Evolutionary conservation across 208 protist species (phyloP).

Genomic region (Leishmania mexicana): DNA sequence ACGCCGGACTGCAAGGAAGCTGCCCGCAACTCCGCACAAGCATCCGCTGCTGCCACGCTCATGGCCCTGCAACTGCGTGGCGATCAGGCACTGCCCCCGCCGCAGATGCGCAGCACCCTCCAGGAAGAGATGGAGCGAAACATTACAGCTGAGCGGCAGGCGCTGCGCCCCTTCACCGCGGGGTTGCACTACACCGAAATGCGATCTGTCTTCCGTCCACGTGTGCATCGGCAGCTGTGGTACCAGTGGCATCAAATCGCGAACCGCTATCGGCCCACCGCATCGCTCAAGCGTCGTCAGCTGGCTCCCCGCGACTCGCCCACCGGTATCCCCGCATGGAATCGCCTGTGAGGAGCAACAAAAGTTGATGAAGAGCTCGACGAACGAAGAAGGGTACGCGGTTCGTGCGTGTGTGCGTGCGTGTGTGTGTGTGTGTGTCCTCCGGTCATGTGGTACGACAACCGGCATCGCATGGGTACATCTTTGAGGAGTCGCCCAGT

Average conservation of each 20-base stretch:
- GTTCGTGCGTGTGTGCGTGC: background rate
- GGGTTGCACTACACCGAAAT: slow-evolving; percentile 79
- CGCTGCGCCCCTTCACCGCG: slow-evolving; percentile 74
- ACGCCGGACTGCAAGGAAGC: background rate
- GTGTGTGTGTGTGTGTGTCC: background rate
- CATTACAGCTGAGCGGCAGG: slow-evolving; percentile 47
- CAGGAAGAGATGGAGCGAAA: slow-evolving; percentile 55
- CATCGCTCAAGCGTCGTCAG: slow-evolving; percentile 79
- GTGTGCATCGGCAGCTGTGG: slow-evolving; percentile 90
- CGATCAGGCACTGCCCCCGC: slow-evolving; percentile 63
- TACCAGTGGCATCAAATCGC: slow-evolving; percentile 92
- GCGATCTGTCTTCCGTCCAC: slow-evolving; percentile 84
- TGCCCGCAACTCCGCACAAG: slow-evolving; percentile 14
- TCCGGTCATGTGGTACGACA: background rate
- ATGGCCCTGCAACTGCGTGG: slow-evolving; percentile 73
- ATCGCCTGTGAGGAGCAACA: slow-evolving; percentile 59
- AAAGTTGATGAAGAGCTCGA: background rate
- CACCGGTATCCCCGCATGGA: slow-evolving; percentile 89
- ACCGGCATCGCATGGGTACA: background rate
- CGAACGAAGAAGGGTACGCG: background rate
- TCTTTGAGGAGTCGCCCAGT: background rate
- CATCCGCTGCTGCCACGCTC: slow-evolving; percentile 40
- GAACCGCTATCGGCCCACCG: slow-evolving; percentile 86
- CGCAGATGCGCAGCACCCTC: slow-evolving; percentile 42
- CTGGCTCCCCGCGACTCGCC: slow-evolving; percentile 87